Conservation (phyloP, 495 filamentous ascomycete genomes). For the Neurospora sp. region DNA sequence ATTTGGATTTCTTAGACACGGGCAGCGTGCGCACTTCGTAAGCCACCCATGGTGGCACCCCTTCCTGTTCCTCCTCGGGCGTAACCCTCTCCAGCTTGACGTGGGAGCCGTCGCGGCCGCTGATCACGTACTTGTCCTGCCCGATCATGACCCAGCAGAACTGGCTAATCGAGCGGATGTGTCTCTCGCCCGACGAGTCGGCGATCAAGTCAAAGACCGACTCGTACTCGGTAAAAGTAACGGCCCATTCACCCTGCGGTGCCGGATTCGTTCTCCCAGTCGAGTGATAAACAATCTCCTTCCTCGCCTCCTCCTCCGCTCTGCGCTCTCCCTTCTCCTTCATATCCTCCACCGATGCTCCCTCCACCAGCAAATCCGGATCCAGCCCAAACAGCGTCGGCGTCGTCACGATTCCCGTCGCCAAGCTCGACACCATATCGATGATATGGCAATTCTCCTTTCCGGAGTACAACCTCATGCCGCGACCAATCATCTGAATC, state of each 20-base stretch:
- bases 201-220: conserved; percentile 76
- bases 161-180: conserved; percentile 65
- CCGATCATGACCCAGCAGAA: conserved; percentile 73
- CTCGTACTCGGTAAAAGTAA: conserved; percentile 82
- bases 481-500: conserved; percentile 95
- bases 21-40: conserved; percentile 32
- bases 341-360: conserved; percentile 48
- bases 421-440: conserved; percentile 83
- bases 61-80: conserved; percentile 6
- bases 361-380: conserved; percentile 66
- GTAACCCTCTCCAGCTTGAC: conserved; percentile 49
- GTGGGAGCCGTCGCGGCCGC: conserved; percentile 42
- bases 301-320: conserved; percentile 24
- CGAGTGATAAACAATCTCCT: conserved; percentile 5
- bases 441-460: conserved; percentile 92
- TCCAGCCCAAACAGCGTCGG: conserved; percentile 93
- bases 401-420: conserved; percentile 73
- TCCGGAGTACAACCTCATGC: conserved; percentile 67
- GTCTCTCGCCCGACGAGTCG: conserved; percentile 65
- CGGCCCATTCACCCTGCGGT: conserved; percentile 10
- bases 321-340: conserved; percentile 37
- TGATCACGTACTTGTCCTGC: conserved; percentile 55
- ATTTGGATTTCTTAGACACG: conserved; percentile 23
- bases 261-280: conserved; percentile 5
- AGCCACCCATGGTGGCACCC: conserved; percentile 15